Base-by-base conservation (phyloP, 768 basidiomycete genomes). In the Mycena latifolia region DNA sequence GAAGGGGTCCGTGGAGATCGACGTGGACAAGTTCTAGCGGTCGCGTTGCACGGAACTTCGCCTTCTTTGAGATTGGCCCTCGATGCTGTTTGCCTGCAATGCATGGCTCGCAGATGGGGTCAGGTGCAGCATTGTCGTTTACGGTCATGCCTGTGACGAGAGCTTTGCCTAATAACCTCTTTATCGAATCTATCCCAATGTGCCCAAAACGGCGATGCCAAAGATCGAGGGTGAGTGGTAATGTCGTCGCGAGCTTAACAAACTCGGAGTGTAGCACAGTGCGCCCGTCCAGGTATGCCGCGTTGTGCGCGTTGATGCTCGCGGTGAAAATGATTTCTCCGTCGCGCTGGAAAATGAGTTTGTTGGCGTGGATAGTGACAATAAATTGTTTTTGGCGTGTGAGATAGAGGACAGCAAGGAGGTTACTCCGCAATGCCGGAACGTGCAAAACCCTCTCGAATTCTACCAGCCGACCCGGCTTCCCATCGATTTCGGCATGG, bases 1-100 rank as follows among this genome's bases (percentile, higher is more conserved):
- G 65, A 4, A 78, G 55, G 11, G 77, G 78, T 24, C 79, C 78
- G 14, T 74, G 61, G 1, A 80, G 29, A 52, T 80, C 79, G 43
- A 69, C 65, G 62, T 77, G 77, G 18, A 80, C 69, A 4, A 67
- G 70, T 5, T 69, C 67, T 8, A 78, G 72, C 5, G 54, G 62
- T 14, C 28, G 24, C 20, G 63, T 54, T 6, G 51, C 50, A 8
- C 52, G 52, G 29, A 45, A 41, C 3, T 31, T 50, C 3, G 61
- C 24, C 5, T 18, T 12, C 14, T 37, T 54, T 24, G 67, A 57
- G n/a, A 62, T 55, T 64, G 69, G 33, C 8, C 50, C 64, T 60
- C 70, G 65, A 64, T 74, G 66, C 67, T 73, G 70, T 33, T 69
- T 71, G 6, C 63, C 69, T 46, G 64, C 68, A 25, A 73, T 46